Conservation (phyloP, 1,139 yeast genomes). For the Lodderomyces orthopsilosis region DNA sequence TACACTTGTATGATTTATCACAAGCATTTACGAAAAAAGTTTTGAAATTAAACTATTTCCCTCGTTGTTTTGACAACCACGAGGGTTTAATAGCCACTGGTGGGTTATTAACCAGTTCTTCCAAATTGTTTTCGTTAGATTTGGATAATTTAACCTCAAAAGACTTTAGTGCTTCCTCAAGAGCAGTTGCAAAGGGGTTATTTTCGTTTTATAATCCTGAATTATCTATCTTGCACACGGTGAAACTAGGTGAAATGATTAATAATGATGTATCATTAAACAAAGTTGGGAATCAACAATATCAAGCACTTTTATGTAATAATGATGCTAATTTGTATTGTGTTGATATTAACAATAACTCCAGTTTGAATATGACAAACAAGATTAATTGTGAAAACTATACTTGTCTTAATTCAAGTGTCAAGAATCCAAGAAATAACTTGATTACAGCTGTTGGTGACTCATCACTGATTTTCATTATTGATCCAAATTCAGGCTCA, state of each 20-base stretch:
- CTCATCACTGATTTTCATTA: slow-evolving; percentile 34
- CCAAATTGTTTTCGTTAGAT: slow-evolving; percentile 26
- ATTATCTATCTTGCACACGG: slow-evolving; percentile 34
- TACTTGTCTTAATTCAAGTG: slow-evolving; percentile 41
- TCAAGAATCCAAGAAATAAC: slow-evolving; percentile 26
- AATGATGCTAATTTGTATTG: slow-evolving; percentile 73
- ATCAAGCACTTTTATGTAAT: slow-evolving; percentile 69
- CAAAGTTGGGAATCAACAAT: slow-evolving; percentile 35
- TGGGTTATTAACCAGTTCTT: slow-evolving; percentile 49
- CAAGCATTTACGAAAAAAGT: slow-evolving; percentile 11
- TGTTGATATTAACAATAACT: slow-evolving; percentile 52
- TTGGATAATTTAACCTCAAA: slow-evolving; percentile 22
- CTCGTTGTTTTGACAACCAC: slow-evolving; percentile 66
- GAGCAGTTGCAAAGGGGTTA: slow-evolving; percentile 48
- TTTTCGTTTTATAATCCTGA: slow-evolving; percentile 55
- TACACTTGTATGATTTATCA: slow-evolving; percentile 25
- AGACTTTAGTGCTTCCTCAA: slow-evolving; percentile 4
- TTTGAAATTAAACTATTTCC: slow-evolving; percentile 51
- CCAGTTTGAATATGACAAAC: slow-evolving; percentile 34
- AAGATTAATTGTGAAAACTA: slow-evolving; percentile 37
- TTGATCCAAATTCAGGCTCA: slow-evolving; percentile 29
- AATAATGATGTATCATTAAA: slow-evolving; percentile 76
- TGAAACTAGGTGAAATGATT: slow-evolving; percentile 73
- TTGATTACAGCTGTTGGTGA: slow-evolving; percentile 44
- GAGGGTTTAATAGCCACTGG: slow-evolving; percentile 62